Conservation (phyloP, 2,329 filamentous ascomycete genomes). For the Monosporascus sp. region DNA sequence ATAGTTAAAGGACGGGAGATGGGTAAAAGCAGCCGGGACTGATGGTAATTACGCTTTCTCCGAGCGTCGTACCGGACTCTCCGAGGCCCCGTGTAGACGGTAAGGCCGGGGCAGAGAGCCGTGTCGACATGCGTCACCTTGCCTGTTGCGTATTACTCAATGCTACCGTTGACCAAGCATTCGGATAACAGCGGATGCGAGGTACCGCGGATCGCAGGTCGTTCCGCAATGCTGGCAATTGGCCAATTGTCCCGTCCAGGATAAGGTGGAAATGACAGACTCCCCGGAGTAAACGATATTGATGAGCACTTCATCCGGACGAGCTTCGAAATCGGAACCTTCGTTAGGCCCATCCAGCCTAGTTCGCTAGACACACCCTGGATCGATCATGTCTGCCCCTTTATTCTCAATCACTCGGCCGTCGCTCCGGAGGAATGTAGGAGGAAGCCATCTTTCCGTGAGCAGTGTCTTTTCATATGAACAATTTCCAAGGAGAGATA, state of each 20-base stretch:
- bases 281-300: not conserved
- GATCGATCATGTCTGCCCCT: not conserved
- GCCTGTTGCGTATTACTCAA: conserved; percentile 87
- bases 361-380: no score
- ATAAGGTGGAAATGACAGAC: not conserved
- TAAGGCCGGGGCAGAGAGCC: conserved; percentile 83
- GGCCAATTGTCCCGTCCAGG: not conserved
- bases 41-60: conserved; percentile 76
- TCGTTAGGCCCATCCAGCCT: not conserved
- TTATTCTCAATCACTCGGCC: not conserved
- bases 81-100: conserved; percentile 84
- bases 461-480: no score
- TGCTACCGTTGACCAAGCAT: conserved; percentile 87
- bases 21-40: conserved; percentile 75
- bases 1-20: no score
- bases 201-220: conserved; percentile 74
- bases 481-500: no score
- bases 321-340: not conserved
- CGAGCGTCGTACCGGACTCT: conserved; percentile 68
- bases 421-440: not conserved
- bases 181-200: conserved; percentile 70
- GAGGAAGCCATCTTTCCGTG: not conserved
- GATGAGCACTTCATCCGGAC: not conserved
- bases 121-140: conserved; percentile 78
- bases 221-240: conserved; percentile 55